Evolutionary conservation across 1,284 basidiomycete species (phyloP).

Genomic region (Gomphus bonarii): DNA sequence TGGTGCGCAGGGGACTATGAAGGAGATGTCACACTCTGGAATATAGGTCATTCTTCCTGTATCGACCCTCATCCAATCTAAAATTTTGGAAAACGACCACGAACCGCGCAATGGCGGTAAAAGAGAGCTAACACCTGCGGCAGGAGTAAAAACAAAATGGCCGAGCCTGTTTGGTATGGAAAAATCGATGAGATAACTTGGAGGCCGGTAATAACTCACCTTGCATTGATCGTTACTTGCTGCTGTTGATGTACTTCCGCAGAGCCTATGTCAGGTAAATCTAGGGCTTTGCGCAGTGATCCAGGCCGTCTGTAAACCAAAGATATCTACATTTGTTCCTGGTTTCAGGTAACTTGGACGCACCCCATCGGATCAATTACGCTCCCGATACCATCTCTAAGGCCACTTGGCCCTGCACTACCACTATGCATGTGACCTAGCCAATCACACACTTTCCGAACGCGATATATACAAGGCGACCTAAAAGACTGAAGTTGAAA

Average conservation of each 20-base stretch:
- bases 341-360: constrained; percentile 12
- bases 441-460: constrained; percentile 53
- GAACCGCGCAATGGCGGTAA: constrained; percentile 41
- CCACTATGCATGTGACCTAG: constrained; percentile 23
- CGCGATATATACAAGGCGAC: constrained; percentile 42
- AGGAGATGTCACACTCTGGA: constrained; percentile 34
- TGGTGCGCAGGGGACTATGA: neutral
- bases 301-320: neutral
- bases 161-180: constrained; percentile 34
- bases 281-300: neutral
- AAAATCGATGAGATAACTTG: neutral
- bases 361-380: constrained; percentile 18
- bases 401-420: neutral
- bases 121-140: constrained; percentile 27
- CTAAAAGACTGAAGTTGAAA: constrained; percentile 37
- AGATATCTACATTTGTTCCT: constrained; percentile 21
- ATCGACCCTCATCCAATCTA: constrained; percentile 36
- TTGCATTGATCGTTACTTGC: neutral
- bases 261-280: neutral
- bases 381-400: constrained; percentile 6
- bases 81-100: constrained; percentile 30
- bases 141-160: constrained; percentile 39
- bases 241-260: neutral
- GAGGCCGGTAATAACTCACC: neutral
- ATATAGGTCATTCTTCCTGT: constrained; percentile 33